Evolutionary conservation across 2,329 filamentous ascomycete species (phyloP).

Genomic region (Metarhizium brunneum): DNA sequence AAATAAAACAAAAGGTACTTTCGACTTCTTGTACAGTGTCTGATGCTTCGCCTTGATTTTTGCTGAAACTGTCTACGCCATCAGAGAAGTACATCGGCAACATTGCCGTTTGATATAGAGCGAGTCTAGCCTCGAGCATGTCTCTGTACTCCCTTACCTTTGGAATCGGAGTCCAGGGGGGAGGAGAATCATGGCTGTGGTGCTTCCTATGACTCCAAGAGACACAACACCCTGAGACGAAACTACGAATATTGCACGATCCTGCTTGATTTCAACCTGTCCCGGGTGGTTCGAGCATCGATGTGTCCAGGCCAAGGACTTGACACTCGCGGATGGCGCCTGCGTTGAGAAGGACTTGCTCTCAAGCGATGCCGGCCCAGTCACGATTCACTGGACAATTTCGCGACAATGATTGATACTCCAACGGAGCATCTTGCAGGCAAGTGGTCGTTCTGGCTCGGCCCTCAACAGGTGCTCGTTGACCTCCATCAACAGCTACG

Average conservation of each 20-base stretch:
- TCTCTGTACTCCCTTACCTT: constrained; percentile 66
- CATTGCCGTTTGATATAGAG: constrained; percentile 78
- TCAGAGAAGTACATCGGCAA: constrained; percentile 84
- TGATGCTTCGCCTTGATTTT: constrained; percentile 69
- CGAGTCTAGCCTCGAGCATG: constrained; percentile 69
- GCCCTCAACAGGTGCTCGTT: constrained; percentile 63
- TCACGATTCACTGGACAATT: constrained; percentile 75
- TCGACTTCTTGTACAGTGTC: constrained; percentile 76
- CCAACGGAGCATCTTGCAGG: constrained; percentile 77
- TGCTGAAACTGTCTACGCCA: constrained; percentile 86
- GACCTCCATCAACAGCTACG: constrained; percentile 71
- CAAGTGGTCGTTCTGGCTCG: constrained; percentile 86
- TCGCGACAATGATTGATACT: constrained; percentile 61
- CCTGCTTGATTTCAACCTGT: constrained; percentile 83
- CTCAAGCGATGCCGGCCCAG: constrained; percentile 65
- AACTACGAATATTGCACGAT: constrained; percentile 61
- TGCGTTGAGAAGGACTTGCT: constrained; percentile 44
- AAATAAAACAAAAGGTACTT: constrained; percentile 60
- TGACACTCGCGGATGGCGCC: constrained; percentile 28
- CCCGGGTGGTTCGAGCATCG: constrained; percentile 30
- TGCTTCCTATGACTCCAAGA: constrained; percentile 97
- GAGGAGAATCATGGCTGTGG: constrained; percentile 90
- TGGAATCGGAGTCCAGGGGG: constrained; percentile 61
- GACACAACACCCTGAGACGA: constrained; percentile 80
- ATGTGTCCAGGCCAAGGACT: constrained; percentile 42